Evolutionary conservation across 441 rosid species (phyloP), one percentile per base, ranked within the genome.

Genomic region (Erodium chrysanthum): DNA sequence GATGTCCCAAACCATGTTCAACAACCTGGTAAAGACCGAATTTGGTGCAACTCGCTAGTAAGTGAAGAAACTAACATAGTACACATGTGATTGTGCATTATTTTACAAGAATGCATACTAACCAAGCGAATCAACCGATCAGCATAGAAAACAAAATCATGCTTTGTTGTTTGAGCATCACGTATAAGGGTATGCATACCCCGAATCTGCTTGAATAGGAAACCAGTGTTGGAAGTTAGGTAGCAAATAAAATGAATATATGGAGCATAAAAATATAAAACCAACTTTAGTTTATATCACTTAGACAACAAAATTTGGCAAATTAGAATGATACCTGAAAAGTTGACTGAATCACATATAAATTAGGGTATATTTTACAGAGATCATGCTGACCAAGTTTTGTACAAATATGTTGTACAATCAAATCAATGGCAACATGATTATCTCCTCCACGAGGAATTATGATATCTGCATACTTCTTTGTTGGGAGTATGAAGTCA

Each of bases 161-260:
- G 97, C 80, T 88, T 91, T 21, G 97, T 84, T 82, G 88, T 89
- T 64, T 87, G 94, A 66, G 72, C 76, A 81, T 94, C 97, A 56
- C 99, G 91, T 73, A 94, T 91, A 73, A 94, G 82, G 68, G 99
- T 94, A 71, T 94, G 99, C 99, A 94, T 91, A 67, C 97, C 99
- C 82, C 92, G 81, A 71, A 94, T 94, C 99, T 94, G 91, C 71
- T 0, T 72, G 71, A 18, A 78, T 33, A 66, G 65, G 44, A 44
- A 59, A 65, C 18, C 54, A 25, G 11, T 68, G 17, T 12, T 35
- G 58, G 68, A 76, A 52, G 20, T 11, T 21, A 9, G 52, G 5
- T 7, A 3, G 22, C 10, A 21, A 20, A 21, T 7, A 54, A 7
- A 56, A 58, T 22, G 14, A 58, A 22, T 25, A 58, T 25, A 14